Evolutionary conservation across 1,139 yeast species (phyloP).

Genomic region (Candida sp.): DNA sequence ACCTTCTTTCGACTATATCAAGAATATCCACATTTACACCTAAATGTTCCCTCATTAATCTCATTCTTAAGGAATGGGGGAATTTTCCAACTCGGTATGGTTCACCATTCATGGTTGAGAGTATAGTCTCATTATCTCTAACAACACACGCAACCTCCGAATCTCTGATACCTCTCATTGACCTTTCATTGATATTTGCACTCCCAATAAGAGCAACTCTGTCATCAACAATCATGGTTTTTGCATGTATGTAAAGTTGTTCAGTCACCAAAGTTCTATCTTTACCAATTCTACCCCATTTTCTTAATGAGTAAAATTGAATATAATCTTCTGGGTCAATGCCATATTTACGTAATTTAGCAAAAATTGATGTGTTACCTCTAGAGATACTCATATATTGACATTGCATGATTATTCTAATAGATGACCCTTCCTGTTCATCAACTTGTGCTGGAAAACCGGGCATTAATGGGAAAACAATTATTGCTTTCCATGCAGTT

Average conservation of each 20-base stretch:
- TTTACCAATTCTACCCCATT: conserved; percentile 93
- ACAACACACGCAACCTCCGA: conserved; percentile 91
- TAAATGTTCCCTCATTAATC: conserved; percentile 94
- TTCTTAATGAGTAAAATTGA: conserved; percentile 86
- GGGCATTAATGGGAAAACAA: conserved; percentile 94
- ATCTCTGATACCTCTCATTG: conserved; percentile 91
- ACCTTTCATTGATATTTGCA: conserved; percentile 94
- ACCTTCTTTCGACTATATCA: conserved; percentile 79
- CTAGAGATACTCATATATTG: conserved; percentile 92
- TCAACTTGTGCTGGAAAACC: conserved; percentile 96
- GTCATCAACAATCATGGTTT: conserved; percentile 91
- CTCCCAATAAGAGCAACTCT: conserved; percentile 92
- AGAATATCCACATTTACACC: conserved; percentile 90
- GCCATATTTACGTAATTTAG: conserved; percentile 72
- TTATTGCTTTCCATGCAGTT: conserved; percentile 84
- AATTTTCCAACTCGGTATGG: conserved; percentile 81
- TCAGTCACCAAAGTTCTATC: conserved; percentile 76
- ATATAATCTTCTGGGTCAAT: conserved; percentile 90
- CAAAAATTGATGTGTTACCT: conserved; percentile 88
- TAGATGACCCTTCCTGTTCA: conserved; percentile 89
- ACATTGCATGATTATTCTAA: conserved; percentile 95
- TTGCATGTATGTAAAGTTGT: conserved; percentile 92
- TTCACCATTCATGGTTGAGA: conserved; percentile 77
- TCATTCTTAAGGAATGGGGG: conserved; percentile 83
- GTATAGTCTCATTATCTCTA: conserved; percentile 75